Base-by-base conservation (phyloP, 441 rosid genomes). In the Aquilaria agallochum region DNA sequence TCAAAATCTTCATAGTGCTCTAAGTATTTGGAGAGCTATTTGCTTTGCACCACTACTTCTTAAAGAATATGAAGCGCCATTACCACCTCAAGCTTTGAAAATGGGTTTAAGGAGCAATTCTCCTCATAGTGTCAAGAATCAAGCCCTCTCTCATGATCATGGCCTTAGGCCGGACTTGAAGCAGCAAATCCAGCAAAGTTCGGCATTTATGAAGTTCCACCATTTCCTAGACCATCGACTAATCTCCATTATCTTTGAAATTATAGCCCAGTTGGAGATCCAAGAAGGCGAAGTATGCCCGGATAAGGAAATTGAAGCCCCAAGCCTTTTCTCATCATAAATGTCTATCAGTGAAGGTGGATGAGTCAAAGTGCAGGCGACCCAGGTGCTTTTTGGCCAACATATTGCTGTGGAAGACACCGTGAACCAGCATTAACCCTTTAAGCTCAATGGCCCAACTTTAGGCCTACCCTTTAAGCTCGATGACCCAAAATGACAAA, bases 1-100 rank as follows among this genome's bases (percentile, higher is more conserved):
- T 92, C 89, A 3, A 81, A 78, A 0, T 60, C 69, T 50, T 59
- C 71, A 70, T 89, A 89, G 40, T 79, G 74, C 3, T 87, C 80
- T 30, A 89, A 78, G 57, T 56, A 89, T 4, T 12, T 1, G 4
- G 72, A 58, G 20, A 92, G 77, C n/a, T 82, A 81, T 34, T 84
- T 81, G 0, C 70, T 80, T 54, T 89, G 92, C 13, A 45, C 50
- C 0, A 48, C 77, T 0, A 83, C 83, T 61, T 80, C 85, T 0
- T 72, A 70, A 59, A 92, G 73, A 52, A 82, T 61, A 58, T 62
- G 62, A 6, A 92, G 66, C 1, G 76, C 80, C 69, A 74, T 66
- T 5, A 60, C 31, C 11, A 88, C 82, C 66, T 92, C 91, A 0
- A 40, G 34, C 62, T 71, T 72, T 2, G 73, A 74, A 12, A 80